These are phyloP conservation scores for Epichloe scottii DNA, from an alignment of 2,329 filamentous ascomycete genomes.

Conservation along the genomic window DNA sequence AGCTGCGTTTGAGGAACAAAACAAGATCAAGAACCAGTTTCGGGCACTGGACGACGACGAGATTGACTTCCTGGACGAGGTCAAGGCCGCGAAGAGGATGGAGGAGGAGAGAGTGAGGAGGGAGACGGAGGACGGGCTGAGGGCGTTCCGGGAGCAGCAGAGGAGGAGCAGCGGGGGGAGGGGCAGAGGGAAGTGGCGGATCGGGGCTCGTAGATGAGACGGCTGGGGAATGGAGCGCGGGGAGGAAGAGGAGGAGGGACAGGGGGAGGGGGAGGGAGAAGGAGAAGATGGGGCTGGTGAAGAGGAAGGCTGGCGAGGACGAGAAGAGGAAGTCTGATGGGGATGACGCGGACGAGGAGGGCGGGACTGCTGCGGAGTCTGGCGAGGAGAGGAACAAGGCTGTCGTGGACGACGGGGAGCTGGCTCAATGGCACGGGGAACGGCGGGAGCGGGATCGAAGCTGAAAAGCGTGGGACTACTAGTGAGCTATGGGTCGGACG, in stretches of 20 bases:
- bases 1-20: slow-evolving; percentile 67
- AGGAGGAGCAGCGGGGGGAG: slow-evolving; percentile 20
- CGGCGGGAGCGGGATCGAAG: not conserved
- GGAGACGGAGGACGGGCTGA: slow-evolving; percentile 46
- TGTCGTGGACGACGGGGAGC: slow-evolving; percentile 1
- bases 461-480: slow-evolving; percentile 28
- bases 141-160: slow-evolving; percentile 41
- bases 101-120: slow-evolving; percentile 41
- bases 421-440: not conserved
- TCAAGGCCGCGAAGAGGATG: slow-evolving; percentile 33
- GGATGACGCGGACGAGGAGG: not conserved
- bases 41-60: slow-evolving; percentile 68
- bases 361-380: not conserved
- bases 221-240: slow-evolving; percentile 4
- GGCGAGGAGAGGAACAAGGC: slow-evolving; percentile 6
- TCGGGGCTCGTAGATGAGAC: slow-evolving; percentile 9
- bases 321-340: not conserved
- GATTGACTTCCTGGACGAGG: slow-evolving; percentile 57
- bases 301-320: slow-evolving; percentile 6
- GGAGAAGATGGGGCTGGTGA: slow-evolving; percentile 5
- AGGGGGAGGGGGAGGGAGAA: slow-evolving; percentile 7
- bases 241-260: slow-evolving; percentile 20
- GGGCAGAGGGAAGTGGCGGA: slow-evolving; percentile 25
- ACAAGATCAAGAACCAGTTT: slow-evolving; percentile 63
- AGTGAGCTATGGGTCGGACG: slow-evolving; percentile 45